Conservation (phyloP, 495 filamentous ascomycete genomes). For the Chlorociboria aeruginascens region DNA sequence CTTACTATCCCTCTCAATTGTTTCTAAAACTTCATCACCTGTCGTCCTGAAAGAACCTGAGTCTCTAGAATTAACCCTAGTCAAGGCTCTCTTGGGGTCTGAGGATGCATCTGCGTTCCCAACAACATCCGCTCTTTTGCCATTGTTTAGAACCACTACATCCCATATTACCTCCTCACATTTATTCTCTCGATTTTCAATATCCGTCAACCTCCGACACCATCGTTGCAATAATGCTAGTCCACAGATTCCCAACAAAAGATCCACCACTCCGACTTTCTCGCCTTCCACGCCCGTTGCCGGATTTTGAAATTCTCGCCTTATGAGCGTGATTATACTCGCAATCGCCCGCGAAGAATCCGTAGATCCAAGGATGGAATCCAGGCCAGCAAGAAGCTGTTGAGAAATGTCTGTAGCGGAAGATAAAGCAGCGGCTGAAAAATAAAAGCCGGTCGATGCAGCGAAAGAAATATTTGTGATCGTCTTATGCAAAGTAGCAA, state of each 20-base stretch:
- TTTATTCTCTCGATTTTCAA: constrained; percentile 35
- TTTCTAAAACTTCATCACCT: constrained; percentile 31
- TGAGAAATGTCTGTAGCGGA: constrained; percentile 52
- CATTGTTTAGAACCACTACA: constrained; percentile 60
- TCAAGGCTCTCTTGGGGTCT: constrained; percentile 2
- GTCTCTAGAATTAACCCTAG: not conserved
- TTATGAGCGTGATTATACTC: constrained; percentile 62
- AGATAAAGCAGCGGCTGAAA: constrained; percentile 50
- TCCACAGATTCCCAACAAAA: constrained; percentile 54
- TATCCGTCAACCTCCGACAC: constrained; percentile 48
- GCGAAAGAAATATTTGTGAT: constrained; percentile 56
- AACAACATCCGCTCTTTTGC: constrained; percentile 46
- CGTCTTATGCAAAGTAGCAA: constrained; percentile 49
- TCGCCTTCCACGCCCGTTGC: constrained; percentile 45
- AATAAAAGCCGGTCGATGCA: constrained; percentile 56
- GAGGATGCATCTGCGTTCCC: constrained; percentile 28
- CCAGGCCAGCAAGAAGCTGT: constrained; percentile 51
- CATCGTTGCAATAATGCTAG: constrained; percentile 62
- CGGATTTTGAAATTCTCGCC: constrained; percentile 57
- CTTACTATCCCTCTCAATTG: constrained; percentile 32
- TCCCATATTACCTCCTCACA: constrained; percentile 65
- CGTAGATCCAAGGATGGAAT: constrained; percentile 65
- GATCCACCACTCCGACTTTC: constrained; percentile 50
- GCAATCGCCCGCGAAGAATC: constrained; percentile 73
- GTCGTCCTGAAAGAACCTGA: constrained; percentile 24